These are phyloP conservation scores for Oidium heveae DNA, from an alignment of 2,329 filamentous ascomycete genomes.

Conservation along the genomic window DNA sequence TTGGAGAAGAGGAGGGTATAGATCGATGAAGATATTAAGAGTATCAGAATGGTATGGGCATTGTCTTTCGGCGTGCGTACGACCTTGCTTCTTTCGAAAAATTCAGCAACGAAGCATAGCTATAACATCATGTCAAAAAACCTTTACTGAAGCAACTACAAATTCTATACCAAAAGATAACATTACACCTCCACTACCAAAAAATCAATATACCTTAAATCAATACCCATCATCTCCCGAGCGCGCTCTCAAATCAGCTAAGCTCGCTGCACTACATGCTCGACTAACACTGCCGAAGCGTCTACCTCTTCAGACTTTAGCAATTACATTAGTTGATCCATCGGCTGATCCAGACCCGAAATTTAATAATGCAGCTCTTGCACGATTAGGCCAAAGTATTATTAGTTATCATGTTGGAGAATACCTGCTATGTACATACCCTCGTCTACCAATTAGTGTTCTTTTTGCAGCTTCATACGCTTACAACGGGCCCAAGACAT, in stretches of 20 bases:
- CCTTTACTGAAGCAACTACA: background rate
- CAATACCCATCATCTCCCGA: slow-evolving; percentile 35
- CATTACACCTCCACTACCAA: background rate
- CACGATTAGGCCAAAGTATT: slow-evolving; percentile 57
- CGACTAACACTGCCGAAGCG: slow-evolving; percentile 60
- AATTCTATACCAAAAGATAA: background rate
- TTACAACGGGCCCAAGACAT: slow-evolving; percentile 51
- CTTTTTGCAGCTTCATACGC: slow-evolving; percentile 68
- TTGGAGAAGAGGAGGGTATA: background rate
- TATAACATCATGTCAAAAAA: background rate
- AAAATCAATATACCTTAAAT: slow-evolving; percentile 15
- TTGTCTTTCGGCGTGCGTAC: background rate
- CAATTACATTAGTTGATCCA: slow-evolving; percentile 59
- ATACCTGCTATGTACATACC: slow-evolving; percentile 68
- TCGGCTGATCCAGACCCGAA: slow-evolving; percentile 55
- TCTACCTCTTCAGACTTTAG: slow-evolving; percentile 66
- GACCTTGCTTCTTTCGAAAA: background rate
- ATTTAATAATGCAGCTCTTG: slow-evolving; percentile 76
- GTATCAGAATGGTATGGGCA: background rate
- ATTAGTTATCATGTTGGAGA: slow-evolving; percentile 77
- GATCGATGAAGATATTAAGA: background rate
- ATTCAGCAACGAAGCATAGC: background rate
- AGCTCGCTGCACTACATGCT: slow-evolving; percentile 78
- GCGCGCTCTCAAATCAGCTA: slow-evolving; percentile 48
- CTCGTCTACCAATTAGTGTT: slow-evolving; percentile 71